Evolutionary conservation across 2,329 filamentous ascomycete genomes (phyloP).

Genomic region (Iodosphaeria phyllophila): DNA sequence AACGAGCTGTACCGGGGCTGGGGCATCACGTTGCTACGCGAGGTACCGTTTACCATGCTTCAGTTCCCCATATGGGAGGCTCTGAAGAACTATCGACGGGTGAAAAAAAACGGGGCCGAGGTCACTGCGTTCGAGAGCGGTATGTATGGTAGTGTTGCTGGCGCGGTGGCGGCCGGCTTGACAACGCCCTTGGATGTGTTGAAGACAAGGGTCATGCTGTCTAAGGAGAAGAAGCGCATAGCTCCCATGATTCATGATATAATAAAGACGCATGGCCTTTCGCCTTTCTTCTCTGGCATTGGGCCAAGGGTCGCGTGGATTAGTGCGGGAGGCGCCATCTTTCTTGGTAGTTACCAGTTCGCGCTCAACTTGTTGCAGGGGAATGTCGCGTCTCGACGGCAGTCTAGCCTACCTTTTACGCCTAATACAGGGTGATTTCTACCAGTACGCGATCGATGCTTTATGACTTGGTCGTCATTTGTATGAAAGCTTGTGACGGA

Average conservation of each 20-base stretch:
- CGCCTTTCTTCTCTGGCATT: slow-evolving; percentile 56
- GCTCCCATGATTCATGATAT: slow-evolving; percentile 44
- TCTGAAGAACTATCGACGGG: slow-evolving; percentile 55
- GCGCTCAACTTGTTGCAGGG: slow-evolving; percentile 53
- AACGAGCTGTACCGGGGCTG: slow-evolving; percentile 81
- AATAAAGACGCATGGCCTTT: slow-evolving; percentile 39
- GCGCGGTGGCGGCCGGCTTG: slow-evolving; percentile 67
- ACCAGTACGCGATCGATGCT: too few relatives aligned
- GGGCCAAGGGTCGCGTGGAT: slow-evolving; percentile 89
- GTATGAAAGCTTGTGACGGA: too few relatives aligned
- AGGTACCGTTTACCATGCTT: slow-evolving; percentile 93
- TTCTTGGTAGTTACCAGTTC: slow-evolving; percentile 86
- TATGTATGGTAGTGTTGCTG: slow-evolving; percentile 65
- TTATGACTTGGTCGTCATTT: too few relatives aligned
- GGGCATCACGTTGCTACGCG: slow-evolving; percentile 79
- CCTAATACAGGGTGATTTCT: too few relatives aligned
- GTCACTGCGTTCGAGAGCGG: slow-evolving; percentile 64
- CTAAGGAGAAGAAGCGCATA: slow-evolving; percentile 44
- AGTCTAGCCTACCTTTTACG: too few relatives aligned
- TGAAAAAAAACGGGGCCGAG: slow-evolving; percentile 20
- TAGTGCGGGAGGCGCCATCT: slow-evolving; percentile 82
- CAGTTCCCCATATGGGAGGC: slow-evolving; percentile 96
- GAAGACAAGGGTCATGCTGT: slow-evolving; percentile 93
- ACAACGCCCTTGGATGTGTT: slow-evolving; percentile 92
- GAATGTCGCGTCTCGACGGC: too few relatives aligned